phyloP scores from a whole-genome alignment of 805 yeast genomes.

The Saccharomycopsis selenospora region DNA sequence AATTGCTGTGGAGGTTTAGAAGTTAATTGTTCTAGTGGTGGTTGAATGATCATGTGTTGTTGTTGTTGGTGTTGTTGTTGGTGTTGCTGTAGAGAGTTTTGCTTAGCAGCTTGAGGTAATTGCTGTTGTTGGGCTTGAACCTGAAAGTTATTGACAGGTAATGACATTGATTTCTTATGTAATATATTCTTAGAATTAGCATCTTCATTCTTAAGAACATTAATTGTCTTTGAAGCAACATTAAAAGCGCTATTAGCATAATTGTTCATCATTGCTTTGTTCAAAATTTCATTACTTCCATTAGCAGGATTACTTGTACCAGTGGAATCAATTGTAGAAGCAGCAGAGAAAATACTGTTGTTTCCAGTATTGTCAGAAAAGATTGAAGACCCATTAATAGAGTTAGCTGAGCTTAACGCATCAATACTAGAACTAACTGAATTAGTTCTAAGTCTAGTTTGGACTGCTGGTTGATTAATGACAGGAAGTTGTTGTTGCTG shows the following conservation, averaged over 20 bases:
- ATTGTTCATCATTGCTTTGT: not conserved
- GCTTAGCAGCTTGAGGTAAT: no score
- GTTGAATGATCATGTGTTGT: conserved; percentile 27
- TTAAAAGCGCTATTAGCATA: not conserved
- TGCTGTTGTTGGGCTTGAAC: not conserved
- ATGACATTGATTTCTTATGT: conserved; percentile 7
- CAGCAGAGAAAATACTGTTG: conserved; percentile 9
- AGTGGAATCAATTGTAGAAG: not conserved
- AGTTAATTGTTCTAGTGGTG: conserved; percentile 30
- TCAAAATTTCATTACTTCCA: not conserved
- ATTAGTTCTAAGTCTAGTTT: conserved; percentile 1
- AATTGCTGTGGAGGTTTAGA: not conserved
- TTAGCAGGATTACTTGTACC: not conserved
- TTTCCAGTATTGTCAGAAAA: conserved; percentile 8
- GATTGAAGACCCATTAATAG: conserved; percentile 8
- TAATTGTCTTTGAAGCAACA: not conserved
- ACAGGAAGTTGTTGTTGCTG: not conserved
- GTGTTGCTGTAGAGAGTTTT: no score
- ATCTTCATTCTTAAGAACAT: not conserved
- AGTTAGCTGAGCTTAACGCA: conserved; percentile 5
- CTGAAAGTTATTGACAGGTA: conserved; percentile 7
- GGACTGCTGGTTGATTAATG: not conserved
- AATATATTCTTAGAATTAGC: not conserved
- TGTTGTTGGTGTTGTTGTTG: not conserved
- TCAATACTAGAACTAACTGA: conserved; percentile 12